A percentile compares a stretch with the other conserved stretches of the same genome.
phyloP scores from a whole-genome alignment of 176 grass and related monocot genomes.

The Sorghum bicolor region DNA sequence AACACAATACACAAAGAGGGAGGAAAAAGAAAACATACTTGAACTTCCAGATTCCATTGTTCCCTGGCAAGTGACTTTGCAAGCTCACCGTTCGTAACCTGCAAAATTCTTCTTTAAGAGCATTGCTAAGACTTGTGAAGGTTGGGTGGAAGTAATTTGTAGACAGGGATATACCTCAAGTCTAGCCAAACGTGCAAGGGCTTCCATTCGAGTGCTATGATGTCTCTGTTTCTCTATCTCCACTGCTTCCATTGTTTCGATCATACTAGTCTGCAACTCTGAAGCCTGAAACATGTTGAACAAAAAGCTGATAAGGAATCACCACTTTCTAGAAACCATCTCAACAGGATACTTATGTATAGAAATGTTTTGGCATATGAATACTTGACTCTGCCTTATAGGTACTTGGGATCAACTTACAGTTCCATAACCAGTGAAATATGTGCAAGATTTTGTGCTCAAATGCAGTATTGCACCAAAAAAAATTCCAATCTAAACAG shows the following conservation, averaged over 20 bases:
- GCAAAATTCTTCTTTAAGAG: constrained; percentile 23
- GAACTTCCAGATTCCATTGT: constrained; percentile 78
- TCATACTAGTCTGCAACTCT: constrained; percentile 92
- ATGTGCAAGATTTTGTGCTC: background rate
- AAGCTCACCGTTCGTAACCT: constrained; percentile 88
- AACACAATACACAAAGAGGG: background rate
- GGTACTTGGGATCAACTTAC: background rate
- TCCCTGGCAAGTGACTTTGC: constrained; percentile 70
- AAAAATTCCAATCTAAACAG: background rate
- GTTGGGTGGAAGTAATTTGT: background rate
- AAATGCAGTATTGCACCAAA: background rate
- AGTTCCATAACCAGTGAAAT: constrained; percentile 1
- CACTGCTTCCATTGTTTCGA: constrained; percentile 86
- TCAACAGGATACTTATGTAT: background rate
- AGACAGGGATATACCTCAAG: constrained; percentile 64
- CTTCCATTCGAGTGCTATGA: constrained; percentile 95
- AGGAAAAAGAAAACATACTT: constrained; percentile 48
- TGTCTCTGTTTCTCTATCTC: constrained; percentile 84
- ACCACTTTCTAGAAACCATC: constrained; percentile 9
- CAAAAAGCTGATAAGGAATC: background rate
- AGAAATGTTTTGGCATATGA: background rate
- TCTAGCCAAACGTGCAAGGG: constrained; percentile 63
- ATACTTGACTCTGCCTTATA: background rate
- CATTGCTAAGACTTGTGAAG: background rate
- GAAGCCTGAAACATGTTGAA: constrained; percentile 60